These are phyloP conservation scores for Pseudoturritis turrita DNA, from an alignment of 345 rosid species.

Conservation along the genomic window DNA sequence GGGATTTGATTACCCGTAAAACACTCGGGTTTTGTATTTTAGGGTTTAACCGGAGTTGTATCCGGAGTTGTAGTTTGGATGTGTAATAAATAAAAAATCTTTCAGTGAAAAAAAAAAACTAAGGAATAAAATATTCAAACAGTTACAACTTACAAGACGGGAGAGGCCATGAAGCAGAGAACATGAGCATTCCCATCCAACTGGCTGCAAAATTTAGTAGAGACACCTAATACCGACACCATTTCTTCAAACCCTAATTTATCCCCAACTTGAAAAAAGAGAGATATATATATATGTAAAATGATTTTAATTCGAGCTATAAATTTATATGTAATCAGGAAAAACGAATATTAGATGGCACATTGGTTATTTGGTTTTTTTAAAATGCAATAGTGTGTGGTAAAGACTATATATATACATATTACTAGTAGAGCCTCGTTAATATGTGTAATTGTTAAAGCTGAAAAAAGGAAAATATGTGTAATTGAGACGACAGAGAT, in stretches of 20 bases:
- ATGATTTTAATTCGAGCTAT: background rate
- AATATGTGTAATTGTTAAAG: background rate
- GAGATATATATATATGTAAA: background rate
- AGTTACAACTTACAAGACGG: constrained; percentile 26
- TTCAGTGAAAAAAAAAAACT: no score
- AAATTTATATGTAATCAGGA: background rate
- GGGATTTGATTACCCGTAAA: no score
- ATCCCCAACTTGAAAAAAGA: background rate
- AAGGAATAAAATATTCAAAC: constrained; percentile 13
- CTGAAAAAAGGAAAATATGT: background rate
- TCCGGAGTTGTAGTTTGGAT: no score
- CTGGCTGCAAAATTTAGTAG: constrained; percentile 7
- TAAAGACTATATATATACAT: no score
- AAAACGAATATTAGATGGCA: background rate
- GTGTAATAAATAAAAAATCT: no score
- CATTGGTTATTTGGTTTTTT: no score
- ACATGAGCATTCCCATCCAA: constrained; percentile 20
- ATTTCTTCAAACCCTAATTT: background rate
- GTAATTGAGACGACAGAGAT: constrained; percentile 3
- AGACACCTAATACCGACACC: constrained; percentile 28
- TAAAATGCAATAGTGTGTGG: no score
- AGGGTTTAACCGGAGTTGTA: no score
- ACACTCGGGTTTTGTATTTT: no score
- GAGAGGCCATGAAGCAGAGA: constrained; percentile 25
- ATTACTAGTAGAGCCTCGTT: no score